Conservation (phyloP, 2,329 filamentous ascomycete species). For the Cytospora piceicola region DNA sequence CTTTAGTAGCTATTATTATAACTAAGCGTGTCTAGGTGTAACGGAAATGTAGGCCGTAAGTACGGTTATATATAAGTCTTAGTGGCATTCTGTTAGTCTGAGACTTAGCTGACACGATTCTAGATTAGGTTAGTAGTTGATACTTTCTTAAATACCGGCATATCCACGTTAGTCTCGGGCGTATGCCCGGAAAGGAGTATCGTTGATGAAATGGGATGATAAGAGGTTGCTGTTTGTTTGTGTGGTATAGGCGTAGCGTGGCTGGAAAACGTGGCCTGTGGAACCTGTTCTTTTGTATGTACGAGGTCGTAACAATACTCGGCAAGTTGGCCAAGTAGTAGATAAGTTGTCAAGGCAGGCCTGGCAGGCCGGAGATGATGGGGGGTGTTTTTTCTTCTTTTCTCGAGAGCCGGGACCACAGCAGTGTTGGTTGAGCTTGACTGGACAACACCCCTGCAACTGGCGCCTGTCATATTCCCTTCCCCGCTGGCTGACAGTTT, state of each 20-base stretch:
- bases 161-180: conserved; percentile 17
- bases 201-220: conserved; percentile 8
- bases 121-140: too few relatives aligned
- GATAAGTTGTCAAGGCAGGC: not conserved
- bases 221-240: not conserved
- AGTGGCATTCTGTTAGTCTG: too few relatives aligned
- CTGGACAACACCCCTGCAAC: not conserved
- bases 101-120: too few relatives aligned
- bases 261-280: conserved; percentile 17
- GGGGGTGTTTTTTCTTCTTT: too few relatives aligned
- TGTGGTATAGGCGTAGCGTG: not conserved
- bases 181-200: conserved; percentile 10
- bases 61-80: too few relatives aligned
- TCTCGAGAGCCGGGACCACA: too few relatives aligned
- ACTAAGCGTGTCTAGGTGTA: too few relatives aligned
- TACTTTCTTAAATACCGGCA: too few relatives aligned
- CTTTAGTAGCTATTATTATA: too few relatives aligned
- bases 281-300: not conserved
- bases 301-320: not conserved
- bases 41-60: too few relatives aligned
- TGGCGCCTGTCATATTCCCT: not conserved
- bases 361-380: not conserved
- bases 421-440: not conserved
- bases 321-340: not conserved
- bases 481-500: not conserved